Evolutionary conservation across 176 grass and related monocot genomes (phyloP).

Genomic region (Musa beccarii): DNA sequence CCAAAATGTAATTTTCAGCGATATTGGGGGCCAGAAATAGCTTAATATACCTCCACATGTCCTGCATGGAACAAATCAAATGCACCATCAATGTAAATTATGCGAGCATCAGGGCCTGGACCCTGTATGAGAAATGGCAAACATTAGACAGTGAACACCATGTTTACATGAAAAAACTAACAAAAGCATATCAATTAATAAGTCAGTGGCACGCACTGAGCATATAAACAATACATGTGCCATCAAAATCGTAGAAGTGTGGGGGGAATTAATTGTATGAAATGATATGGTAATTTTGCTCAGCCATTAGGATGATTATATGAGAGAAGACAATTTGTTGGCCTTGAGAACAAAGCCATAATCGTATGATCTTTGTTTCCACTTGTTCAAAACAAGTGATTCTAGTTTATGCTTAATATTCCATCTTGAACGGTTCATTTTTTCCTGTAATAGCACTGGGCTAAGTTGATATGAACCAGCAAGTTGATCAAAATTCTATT

Average conservation of each 20-base stretch:
- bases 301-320: background rate
- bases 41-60: slow-evolving; percentile 66
- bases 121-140: slow-evolving; percentile 30
- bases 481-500: no score
- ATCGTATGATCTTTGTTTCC: slow-evolving; percentile 51
- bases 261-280: background rate
- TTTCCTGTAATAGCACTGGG: no score
- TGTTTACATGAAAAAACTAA: background rate
- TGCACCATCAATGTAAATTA: slow-evolving; percentile 90
- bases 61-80: slow-evolving; percentile 98
- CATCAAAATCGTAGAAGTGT: background rate
- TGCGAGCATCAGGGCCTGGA: slow-evolving; percentile 68
- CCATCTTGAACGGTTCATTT: no score
- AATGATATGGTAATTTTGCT: background rate
- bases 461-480: no score
- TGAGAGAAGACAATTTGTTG: background rate
- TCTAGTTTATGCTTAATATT: background rate
- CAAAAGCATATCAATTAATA: background rate
- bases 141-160: background rate
- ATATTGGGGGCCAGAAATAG: background rate
- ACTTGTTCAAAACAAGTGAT: slow-evolving; percentile 81
- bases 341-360: no score
- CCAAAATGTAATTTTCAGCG: slow-evolving; percentile 4
- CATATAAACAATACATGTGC: background rate
- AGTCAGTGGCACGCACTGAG: background rate